Percentiles rank a stretch among this genome's conserved stretches.
Conservation (phyloP, 345 rosid genomes). For the Trapa incisa region DNA sequence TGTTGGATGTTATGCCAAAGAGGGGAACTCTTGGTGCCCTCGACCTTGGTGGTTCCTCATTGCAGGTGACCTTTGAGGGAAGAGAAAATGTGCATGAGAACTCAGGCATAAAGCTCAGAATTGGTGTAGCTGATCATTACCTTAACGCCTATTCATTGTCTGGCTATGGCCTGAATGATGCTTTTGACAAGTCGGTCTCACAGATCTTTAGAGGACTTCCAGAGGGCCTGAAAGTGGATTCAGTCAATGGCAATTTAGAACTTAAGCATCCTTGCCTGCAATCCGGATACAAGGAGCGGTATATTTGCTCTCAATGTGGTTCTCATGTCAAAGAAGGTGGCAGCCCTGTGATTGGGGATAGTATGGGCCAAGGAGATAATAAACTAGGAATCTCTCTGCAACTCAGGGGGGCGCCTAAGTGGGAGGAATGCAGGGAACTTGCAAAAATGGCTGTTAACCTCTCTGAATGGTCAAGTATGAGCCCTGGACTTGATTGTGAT, state of each 20-base stretch:
- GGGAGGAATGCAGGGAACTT: constrained; percentile 70
- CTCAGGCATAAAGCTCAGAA: constrained; percentile 59
- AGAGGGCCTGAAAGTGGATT: constrained; percentile 26
- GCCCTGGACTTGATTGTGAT: constrained; percentile 68
- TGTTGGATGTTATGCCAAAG: constrained; percentile 55
- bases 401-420: constrained; percentile 76
- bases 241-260: constrained; percentile 43
- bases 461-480: constrained; percentile 69
- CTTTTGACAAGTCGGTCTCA: constrained; percentile 82
- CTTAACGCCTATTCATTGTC: constrained; percentile 93
- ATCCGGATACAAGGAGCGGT: constrained; percentile 64
- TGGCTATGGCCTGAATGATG: constrained; percentile 97
- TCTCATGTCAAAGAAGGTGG: constrained; percentile 27
- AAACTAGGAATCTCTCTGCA: constrained; percentile 53
- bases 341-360: constrained; percentile 31
- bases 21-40: constrained; percentile 87
- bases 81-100: constrained; percentile 38
- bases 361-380: constrained; percentile 38
- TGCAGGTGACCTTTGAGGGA: constrained; percentile 94
- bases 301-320: constrained; percentile 62
- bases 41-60: constrained; percentile 93
- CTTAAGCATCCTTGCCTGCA: constrained; percentile 88
- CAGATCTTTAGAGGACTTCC: constrained; percentile 40
- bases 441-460: constrained; percentile 74
- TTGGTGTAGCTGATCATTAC: constrained; percentile 67